These are phyloP conservation scores for Paraconiothyrium sp. DNA, from an alignment of 2,329 filamentous ascomycete species.

Conservation along the genomic window DNA sequence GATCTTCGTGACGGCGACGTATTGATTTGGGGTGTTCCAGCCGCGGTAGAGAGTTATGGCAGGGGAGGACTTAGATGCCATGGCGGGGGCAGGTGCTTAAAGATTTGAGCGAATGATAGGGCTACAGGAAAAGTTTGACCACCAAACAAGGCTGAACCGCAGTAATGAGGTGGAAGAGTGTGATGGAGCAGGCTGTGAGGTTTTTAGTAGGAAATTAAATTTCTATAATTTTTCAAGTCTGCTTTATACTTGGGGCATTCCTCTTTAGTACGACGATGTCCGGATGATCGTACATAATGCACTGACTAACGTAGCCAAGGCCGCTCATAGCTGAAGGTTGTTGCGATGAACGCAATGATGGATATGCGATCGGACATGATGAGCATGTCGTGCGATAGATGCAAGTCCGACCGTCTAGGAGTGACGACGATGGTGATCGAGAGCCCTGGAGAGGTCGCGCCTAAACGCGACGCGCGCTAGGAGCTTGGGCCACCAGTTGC, in stretches of 20 bases:
- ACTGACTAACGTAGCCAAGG: background rate
- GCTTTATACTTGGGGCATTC: background rate
- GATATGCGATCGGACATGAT: background rate
- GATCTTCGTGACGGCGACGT: constrained; percentile 68
- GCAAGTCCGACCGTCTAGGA: background rate
- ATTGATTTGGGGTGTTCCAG: constrained; percentile 50
- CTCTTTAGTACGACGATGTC: constrained; percentile 13
- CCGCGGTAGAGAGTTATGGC: constrained; percentile 62
- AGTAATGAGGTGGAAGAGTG: background rate
- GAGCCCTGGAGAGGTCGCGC: background rate
- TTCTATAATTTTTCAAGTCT: background rate
- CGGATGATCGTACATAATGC: constrained; percentile 6
- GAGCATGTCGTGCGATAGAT: background rate
- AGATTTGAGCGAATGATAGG: background rate
- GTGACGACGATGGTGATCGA: background rate
- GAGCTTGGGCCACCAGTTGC: constrained; percentile 4
- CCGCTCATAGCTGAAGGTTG: background rate
- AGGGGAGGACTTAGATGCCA: constrained; percentile 8
- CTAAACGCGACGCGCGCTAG: background rate
- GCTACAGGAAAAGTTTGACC: background rate
- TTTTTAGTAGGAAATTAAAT: background rate
- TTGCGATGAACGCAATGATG: background rate
- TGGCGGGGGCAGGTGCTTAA: background rate
- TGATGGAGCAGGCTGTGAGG: background rate
- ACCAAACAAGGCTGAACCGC: background rate